Base-by-base conservation (phyloP, 192 early-diverging fungal species). In the Coemansia sp. region DNA sequence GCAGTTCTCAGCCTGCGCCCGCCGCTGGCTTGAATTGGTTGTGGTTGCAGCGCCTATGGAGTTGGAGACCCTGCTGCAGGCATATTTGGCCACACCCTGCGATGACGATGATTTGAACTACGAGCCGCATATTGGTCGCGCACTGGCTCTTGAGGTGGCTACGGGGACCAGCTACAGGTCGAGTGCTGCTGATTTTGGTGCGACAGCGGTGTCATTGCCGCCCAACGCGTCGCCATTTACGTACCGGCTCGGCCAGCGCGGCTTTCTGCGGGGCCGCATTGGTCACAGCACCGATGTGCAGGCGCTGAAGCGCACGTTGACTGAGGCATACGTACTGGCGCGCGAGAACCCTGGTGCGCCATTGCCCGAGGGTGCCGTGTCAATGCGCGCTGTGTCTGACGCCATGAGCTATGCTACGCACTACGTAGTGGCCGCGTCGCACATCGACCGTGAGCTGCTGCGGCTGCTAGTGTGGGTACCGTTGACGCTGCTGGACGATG, bases 391-490 rank as follows among this genome's bases (percentile, higher is more conserved):
- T 11, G 60, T 71, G 4, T 26, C 56, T 25, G 56, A 64, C 14
- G 23, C 52, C n/a, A 54, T 82, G 66, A 60, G 60, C 31, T 64
- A 71, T 17, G 74, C 71, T 3, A 66, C 74, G 10, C 73, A 74
- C 26, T 56, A 44, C 12, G 54, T 73, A 4, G 54, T 70, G 11
- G 63, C 55, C 5, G 61, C 63, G 31, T 38, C 49, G 23, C 25
- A 46, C 1, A 20, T 67, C 2, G 77, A 74, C 60, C 67, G 68
- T 34, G 78, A 96, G 49, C 71, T 97, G 12, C 71, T 95, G 31
- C 84, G 87, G 38, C 84, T 92, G 54, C 68, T 97, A 28, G 93
- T 93, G 26, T 92, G 90, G 86, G 90, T 93, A 58, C 94, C 95
- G 5, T 79, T 95, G 18, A 74, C 86, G 15, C 49, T 93, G 54